phyloP scores from a whole-genome alignment of 1,284 basidiomycete genomes.

The Melampsora americana region DNA sequence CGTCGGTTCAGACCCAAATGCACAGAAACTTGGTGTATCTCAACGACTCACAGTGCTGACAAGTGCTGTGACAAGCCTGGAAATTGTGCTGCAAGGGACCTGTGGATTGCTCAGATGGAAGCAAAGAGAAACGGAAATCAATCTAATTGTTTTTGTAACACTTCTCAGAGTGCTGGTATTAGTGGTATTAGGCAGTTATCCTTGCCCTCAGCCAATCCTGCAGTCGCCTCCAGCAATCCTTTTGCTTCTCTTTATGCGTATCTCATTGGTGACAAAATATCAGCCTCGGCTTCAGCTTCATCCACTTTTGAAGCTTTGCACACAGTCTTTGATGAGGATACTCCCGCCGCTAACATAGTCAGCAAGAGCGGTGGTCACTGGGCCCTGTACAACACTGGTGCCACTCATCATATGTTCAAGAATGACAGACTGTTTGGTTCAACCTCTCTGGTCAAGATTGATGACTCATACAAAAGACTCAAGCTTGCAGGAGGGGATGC shows the following conservation, averaged over 20 bases:
- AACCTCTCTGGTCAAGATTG: background rate
- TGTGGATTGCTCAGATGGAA: background rate
- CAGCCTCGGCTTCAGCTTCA: background rate
- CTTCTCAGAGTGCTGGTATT: background rate
- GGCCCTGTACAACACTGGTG: no score
- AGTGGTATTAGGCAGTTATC: background rate
- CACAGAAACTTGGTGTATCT: no score
- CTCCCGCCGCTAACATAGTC: background rate
- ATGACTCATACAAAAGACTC: background rate
- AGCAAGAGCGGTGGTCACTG: background rate
- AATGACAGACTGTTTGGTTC: constrained; percentile 3
- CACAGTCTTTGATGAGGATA: background rate
- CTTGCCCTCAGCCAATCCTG: background rate
- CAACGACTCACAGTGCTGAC: no score
- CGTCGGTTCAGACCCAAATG: no score
- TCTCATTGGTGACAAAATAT: background rate
- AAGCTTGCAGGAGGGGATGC: background rate
- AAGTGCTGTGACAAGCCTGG: background rate
- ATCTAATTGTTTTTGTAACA: background rate
- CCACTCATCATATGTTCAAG: no score
- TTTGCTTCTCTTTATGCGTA: background rate
- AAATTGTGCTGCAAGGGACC: background rate
- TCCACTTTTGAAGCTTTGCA: no score
- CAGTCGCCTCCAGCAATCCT: background rate
- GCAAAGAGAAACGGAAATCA: background rate